phyloP scores from a whole-genome alignment of 2,329 filamentous ascomycete genomes.

The Cadophora malorum region DNA sequence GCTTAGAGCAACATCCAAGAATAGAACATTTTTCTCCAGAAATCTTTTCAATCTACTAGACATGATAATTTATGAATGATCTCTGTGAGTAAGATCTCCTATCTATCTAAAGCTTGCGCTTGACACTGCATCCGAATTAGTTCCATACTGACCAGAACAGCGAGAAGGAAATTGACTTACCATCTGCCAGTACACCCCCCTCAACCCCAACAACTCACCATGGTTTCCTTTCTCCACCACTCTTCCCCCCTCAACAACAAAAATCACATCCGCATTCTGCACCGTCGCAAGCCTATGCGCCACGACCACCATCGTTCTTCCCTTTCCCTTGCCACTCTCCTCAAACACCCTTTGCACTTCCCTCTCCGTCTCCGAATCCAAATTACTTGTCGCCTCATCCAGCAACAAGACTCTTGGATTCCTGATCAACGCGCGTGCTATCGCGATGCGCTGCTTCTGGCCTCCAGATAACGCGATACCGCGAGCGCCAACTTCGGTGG shows the following conservation, averaged over 20 bases:
- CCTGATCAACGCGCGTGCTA: conserved; percentile 59
- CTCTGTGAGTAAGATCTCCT: neutral
- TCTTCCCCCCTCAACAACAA: conserved; percentile 39
- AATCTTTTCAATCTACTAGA: too few species aligned
- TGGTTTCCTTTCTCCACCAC: conserved; percentile 40
- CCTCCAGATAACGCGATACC: conserved; percentile 57
- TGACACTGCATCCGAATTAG: conserved; percentile 27
- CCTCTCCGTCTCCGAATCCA: conserved; percentile 60
- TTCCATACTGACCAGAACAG: too few species aligned
- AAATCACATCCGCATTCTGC: conserved; percentile 41
- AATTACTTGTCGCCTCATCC: conserved; percentile 71
- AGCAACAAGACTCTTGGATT: conserved; percentile 61
- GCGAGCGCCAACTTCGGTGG: conserved; percentile 53
- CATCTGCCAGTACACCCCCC: conserved; percentile 39
- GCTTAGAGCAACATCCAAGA: too few species aligned
- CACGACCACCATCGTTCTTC: conserved; percentile 55
- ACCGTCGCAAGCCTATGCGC: conserved; percentile 43
- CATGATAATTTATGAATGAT: too few species aligned
- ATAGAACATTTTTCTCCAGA: too few species aligned
- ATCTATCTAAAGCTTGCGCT: conserved; percentile 37
- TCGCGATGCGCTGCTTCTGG: conserved; percentile 60
- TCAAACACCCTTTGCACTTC: conserved; percentile 70
- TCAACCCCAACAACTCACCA: conserved; percentile 29
- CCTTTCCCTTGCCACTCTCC: conserved; percentile 55
- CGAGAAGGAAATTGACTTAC: conserved; percentile 18